Conservation (phyloP, 148 eudicot species). For the Camellia granthamiana region DNA sequence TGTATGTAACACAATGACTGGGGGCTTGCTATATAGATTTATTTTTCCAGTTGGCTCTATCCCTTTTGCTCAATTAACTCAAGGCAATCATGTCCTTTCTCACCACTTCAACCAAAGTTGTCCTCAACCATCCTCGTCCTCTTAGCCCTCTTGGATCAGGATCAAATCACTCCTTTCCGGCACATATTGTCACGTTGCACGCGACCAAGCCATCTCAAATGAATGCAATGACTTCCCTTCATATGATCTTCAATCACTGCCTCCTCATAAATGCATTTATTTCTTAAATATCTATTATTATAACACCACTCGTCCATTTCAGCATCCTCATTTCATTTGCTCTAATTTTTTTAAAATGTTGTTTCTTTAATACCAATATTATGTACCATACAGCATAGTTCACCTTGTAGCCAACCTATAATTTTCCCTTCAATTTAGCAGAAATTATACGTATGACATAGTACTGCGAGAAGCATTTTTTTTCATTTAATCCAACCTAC, state of each 20-base stretch:
- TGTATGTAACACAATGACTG: neutral
- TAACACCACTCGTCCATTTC: neutral
- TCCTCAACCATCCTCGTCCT: neutral
- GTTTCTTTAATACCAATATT: neutral
- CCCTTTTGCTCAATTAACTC: neutral
- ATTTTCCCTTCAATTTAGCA: neutral
- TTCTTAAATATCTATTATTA: neutral
- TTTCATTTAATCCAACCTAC: neutral
- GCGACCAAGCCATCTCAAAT: neutral
- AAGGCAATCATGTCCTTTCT: neutral
- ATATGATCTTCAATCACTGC: neutral
- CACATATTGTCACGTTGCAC: neutral
- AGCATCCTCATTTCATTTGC: neutral
- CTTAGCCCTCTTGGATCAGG: neutral
- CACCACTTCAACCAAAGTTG: neutral
- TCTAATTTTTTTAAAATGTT: neutral
- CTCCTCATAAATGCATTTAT: neutral
- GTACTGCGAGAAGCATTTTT: neutral
- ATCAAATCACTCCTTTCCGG: neutral
- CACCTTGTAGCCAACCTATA: neutral
- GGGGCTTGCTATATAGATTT: neutral
- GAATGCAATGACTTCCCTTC: neutral
- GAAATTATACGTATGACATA: neutral
- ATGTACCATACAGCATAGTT: neutral
- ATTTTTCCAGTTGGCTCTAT: neutral